Percentiles rank a stretch among this genome's conserved stretches.
phyloP scores from a whole-genome alignment of 139 green algal species.

The Chlorella sp. region DNA sequence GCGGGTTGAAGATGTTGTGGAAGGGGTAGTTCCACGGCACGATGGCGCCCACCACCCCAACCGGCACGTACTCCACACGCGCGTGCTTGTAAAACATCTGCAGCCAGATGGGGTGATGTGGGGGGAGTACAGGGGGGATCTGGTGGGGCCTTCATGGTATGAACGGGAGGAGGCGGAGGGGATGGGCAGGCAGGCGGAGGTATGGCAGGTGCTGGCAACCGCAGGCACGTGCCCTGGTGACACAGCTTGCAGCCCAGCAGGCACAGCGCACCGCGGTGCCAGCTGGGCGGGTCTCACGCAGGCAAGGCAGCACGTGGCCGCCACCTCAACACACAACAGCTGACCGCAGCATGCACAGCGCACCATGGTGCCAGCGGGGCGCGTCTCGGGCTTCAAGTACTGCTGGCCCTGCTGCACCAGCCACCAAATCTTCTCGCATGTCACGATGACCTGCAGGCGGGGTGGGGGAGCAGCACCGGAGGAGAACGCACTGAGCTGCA shows the following conservation, averaged over 20 bases:
- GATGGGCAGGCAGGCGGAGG: too few species aligned
- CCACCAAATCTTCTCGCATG: constrained; percentile 98
- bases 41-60: constrained; percentile 97
- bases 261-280: too few species aligned
- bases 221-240: too few species aligned
- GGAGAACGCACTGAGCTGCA: not conserved
- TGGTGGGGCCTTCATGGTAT: too few species aligned
- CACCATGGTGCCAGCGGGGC: constrained; percentile 88
- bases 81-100: constrained; percentile 97
- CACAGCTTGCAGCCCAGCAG: too few species aligned
- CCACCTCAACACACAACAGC: too few species aligned
- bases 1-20: constrained; percentile 99
- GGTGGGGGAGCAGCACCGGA: not conserved
- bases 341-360: not conserved
- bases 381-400: constrained; percentile 82
- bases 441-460: constrained; percentile 78
- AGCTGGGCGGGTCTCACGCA: too few species aligned
- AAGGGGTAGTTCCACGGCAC: constrained; percentile 99
- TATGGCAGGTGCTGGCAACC: too few species aligned
- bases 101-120: not conserved
- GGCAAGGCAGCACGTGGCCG: too few species aligned
- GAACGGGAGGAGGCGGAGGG: too few species aligned
- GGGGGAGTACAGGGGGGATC: too few species aligned
- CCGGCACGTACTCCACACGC: constrained; percentile 92
- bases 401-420: constrained; percentile 87